Base-by-base conservation (phyloP, 306 rosid species). In the Prinsepia uniflora region DNA sequence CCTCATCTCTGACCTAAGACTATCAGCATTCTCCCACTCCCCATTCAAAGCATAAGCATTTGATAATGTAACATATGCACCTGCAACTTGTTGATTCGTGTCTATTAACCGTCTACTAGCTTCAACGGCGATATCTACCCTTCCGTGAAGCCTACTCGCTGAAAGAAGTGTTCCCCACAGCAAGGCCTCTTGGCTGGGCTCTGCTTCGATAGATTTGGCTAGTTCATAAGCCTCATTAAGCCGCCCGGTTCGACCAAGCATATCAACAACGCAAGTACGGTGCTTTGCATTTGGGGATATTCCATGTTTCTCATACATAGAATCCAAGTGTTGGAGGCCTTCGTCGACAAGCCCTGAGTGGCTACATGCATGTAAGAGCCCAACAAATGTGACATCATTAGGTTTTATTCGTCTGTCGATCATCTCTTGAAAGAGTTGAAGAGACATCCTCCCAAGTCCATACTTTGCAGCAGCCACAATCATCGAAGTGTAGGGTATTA, bases 141-240 rank as follows among this genome's bases (percentile, higher is more conserved):
- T 88, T 65, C 98, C 98, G 79, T 83, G 90, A 75, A 82, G 86
- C 85, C 96, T 88, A 75, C 96, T 90, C 17, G 98, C 86, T 0
- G 96, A 90, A 78, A 92, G 91, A 65, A 92, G 76, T 5, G 92
- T 80, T 17, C 96, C 91, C 98, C 96, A 92, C 80, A 90, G 75
- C 75, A 85, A 47, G 22, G 92, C 84, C 54, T 63, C 63, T 14
- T 74, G 91, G 4, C 79, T 76, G 1, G 77, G 45, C 22, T 80
- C 84, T 62, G 75, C 86, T 53, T 72, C 50, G 76, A 86, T 84
- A 14, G 87, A 86, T 76, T 86, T 88, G n/a, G 92, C 96, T 58
- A 88, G 70, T 61, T 62, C 52, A 73, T 82, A 88, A 2, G 98
- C 96, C 75, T 88, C 85, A 15, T 82, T 86, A 7, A 89, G 68